Percentiles rank a stretch among this genome's conserved stretches.
These are phyloP conservation scores for Cocos nucifera DNA, from an alignment of 176 grass and related monocot species.

Conservation along the genomic window DNA sequence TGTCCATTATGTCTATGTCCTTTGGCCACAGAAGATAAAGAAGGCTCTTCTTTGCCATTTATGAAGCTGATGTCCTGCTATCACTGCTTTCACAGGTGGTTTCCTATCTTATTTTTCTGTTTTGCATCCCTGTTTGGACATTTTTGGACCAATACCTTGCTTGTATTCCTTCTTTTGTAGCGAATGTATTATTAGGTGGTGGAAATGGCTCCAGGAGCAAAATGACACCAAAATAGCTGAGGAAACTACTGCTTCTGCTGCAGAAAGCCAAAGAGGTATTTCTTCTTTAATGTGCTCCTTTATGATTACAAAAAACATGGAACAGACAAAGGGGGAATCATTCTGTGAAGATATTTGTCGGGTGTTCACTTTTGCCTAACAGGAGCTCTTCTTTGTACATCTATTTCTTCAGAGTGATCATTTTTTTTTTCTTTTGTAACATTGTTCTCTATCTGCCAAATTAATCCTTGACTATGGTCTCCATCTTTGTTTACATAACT, in stretches of 20 bases:
- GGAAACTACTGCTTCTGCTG: conserved; percentile 6
- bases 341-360: no score
- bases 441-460: no score
- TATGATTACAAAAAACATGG: no score
- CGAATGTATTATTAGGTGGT: conserved; percentile 77
- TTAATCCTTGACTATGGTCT: no score
- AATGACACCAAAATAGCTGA: conserved; percentile 23
- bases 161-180: conserved; percentile 24
- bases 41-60: conserved; percentile 47
- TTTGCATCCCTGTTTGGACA: conserved; percentile 9
- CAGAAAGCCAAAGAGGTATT: conserved; percentile 25
- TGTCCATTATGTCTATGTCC: conserved; percentile 91
- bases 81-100: conserved; percentile 91
- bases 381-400: no score
- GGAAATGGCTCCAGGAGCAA: conserved; percentile 67
- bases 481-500: no score
- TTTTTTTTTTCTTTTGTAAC: no score
- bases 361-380: no score
- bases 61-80: conserved; percentile 99
- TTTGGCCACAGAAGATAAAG: conserved; percentile 49
- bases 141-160: not conserved
- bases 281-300: not conserved
- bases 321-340: no score
- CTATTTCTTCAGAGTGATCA: no score
- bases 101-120: conserved; percentile 1